Evolutionary conservation across 1,284 basidiomycete species (phyloP).

Genomic region (Sanghuangporus baumii): DNA sequence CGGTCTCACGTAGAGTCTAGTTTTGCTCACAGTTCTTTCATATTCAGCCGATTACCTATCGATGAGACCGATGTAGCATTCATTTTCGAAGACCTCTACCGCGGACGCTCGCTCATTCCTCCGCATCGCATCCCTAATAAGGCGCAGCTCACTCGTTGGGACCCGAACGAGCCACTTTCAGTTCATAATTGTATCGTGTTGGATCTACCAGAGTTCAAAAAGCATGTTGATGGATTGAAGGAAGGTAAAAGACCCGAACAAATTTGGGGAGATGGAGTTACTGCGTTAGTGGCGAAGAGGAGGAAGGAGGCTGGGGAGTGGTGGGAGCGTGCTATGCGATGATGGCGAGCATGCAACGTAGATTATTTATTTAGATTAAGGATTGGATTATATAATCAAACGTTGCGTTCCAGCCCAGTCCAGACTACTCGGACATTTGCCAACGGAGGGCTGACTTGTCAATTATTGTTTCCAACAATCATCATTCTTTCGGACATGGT

Average conservation of each 20-base stretch:
- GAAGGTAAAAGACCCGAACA: slow-evolving; percentile 39
- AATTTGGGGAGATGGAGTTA: slow-evolving; percentile 62
- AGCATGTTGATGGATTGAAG: slow-evolving; percentile 54
- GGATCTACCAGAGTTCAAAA: slow-evolving; percentile 67
- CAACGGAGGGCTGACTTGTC: background rate
- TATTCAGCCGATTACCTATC: slow-evolving; percentile 62
- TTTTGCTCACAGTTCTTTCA: background rate
- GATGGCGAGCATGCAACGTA: background rate
- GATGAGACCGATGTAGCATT: slow-evolving; percentile 78
- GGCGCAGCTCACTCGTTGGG: slow-evolving; percentile 79
- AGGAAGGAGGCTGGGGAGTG: slow-evolving; percentile 36
- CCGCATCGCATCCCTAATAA: slow-evolving; percentile 67
- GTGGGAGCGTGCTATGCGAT: slow-evolving; percentile 14
- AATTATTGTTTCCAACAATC: background rate
- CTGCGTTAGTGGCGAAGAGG: slow-evolving; percentile 48
- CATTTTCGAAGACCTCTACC: slow-evolving; percentile 83
- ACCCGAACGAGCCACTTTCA: slow-evolving; percentile 53
- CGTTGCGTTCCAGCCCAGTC: background rate
- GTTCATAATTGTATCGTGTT: slow-evolving; percentile 80
- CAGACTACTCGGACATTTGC: background rate
- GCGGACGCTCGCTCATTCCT: slow-evolving; percentile 75
- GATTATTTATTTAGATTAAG: background rate
- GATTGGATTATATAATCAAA: background rate
- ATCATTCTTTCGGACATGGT: slow-evolving; percentile 38
- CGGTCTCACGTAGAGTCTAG: background rate